Conservation (phyloP, 768 basidiomycete species). For the Asterophora parasitica region DNA sequence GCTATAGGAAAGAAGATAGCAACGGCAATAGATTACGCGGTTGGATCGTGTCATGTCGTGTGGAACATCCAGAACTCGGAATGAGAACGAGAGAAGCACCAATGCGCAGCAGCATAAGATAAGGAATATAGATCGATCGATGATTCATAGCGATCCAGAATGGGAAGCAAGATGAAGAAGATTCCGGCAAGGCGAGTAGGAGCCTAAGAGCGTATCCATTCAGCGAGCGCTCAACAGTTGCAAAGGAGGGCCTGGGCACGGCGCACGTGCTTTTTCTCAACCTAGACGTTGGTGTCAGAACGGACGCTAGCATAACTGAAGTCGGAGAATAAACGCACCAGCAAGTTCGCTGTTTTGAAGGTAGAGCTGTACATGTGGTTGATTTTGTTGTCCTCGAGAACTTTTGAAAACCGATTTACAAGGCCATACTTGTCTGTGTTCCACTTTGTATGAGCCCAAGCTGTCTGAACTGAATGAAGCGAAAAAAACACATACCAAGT, state of each 20-base stretch:
- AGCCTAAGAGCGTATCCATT: too few relatives aligned
- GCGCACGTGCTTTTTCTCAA: slow-evolving; percentile 51
- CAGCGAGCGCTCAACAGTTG: slow-evolving; percentile 38
- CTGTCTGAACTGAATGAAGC: too few relatives aligned
- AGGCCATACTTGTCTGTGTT: slow-evolving; percentile 68
- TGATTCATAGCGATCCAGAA: slow-evolving; percentile 2
- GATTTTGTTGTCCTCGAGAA: slow-evolving; percentile 67
- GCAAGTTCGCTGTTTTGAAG: slow-evolving; percentile 76
- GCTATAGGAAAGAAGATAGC: too few relatives aligned
- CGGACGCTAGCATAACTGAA: not conserved
- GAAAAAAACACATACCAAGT: slow-evolving; percentile 55
- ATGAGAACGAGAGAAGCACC: too few relatives aligned
- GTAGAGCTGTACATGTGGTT: slow-evolving; percentile 85
- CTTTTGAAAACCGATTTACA: slow-evolving; percentile 69
- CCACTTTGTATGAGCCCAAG: slow-evolving; percentile 5
- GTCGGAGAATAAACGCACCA: slow-evolving; percentile 38
- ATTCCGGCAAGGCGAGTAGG: not conserved
- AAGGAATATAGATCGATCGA: too few relatives aligned
- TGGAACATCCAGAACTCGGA: too few relatives aligned
- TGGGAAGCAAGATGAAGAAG: not conserved
- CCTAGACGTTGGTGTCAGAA: slow-evolving; percentile 26
- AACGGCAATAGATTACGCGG: too few relatives aligned
- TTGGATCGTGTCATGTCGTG: too few relatives aligned
- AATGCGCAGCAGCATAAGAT: too few relatives aligned
- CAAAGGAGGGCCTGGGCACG: slow-evolving; percentile 56